These are phyloP conservation scores for Salvia splendens DNA, from an alignment of 257 asterid species.

Conservation along the genomic window DNA sequence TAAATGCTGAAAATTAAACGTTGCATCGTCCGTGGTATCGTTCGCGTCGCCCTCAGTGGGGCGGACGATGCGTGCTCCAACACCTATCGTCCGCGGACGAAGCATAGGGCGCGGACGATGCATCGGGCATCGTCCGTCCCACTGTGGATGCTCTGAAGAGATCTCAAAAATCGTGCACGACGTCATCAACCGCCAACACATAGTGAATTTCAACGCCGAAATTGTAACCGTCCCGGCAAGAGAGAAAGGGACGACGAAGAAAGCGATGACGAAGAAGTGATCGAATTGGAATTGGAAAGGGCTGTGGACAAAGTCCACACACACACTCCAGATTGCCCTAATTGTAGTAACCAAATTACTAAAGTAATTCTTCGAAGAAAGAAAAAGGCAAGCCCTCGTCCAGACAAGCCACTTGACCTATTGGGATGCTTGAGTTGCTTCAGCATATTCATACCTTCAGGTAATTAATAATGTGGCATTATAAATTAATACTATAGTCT, in stretches of 20 bases:
- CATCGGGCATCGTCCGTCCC: too few species aligned
- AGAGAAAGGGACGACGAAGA: constrained; percentile 26
- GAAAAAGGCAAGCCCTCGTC: constrained; percentile 4
- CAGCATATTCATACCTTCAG: constrained; percentile 52
- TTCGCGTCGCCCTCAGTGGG: too few species aligned
- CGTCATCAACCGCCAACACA: constrained; percentile 28
- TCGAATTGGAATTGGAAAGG: constrained; percentile 62
- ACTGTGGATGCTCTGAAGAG: not conserved
- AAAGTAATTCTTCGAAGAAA: constrained; percentile 63
- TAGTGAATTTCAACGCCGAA: not conserved
- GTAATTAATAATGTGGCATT: constrained; percentile 20
- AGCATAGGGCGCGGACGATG: too few species aligned
- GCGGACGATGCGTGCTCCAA: too few species aligned
- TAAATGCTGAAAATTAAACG: too few species aligned
- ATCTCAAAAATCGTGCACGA: constrained; percentile 33
- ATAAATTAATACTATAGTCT: too few species aligned
- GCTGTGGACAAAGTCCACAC: constrained; percentile 53
- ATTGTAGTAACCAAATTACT: constrained; percentile 52
- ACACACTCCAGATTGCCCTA: constrained; percentile 62
- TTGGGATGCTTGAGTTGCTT: constrained; percentile 69
- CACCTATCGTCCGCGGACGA: too few species aligned
- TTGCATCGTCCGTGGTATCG: too few species aligned
- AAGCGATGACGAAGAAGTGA: constrained; percentile 50
- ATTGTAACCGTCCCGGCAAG: not conserved
- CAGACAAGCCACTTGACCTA: constrained; percentile 17